Percentiles rank a stretch among this genome's conserved stretches.
phyloP scores from a whole-genome alignment of 305 asterid species.

The Fraxinus sp. region DNA sequence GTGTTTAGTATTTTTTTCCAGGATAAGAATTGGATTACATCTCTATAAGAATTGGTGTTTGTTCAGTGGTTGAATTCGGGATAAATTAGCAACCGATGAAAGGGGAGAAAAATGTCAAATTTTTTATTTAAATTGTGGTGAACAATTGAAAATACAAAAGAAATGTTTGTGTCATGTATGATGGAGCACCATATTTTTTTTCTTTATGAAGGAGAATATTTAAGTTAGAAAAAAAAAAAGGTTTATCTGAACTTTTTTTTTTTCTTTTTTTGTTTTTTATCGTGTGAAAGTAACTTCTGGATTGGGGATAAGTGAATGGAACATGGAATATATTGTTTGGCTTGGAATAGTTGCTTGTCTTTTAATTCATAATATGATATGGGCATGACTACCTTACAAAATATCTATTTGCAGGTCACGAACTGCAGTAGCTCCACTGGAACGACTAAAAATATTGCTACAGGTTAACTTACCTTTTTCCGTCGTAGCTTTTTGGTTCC shows the following conservation, averaged over 20 bases:
- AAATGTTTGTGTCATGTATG: not conserved
- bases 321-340: not conserved
- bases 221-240: not conserved
- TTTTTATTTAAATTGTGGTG: not conserved
- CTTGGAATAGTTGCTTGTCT: slow-evolving; percentile 17
- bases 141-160: not conserved
- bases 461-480: slow-evolving; percentile 41
- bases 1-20: not conserved
- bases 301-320: not conserved
- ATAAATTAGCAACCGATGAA: not conserved
- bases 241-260: not conserved
- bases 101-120: not conserved
- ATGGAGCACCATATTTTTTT: not conserved
- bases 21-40: not conserved
- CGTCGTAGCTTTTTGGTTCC: not conserved
- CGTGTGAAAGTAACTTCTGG: not conserved
- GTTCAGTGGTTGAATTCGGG: not conserved
- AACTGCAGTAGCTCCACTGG: slow-evolving; percentile 43
- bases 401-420: slow-evolving; percentile 50
- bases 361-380: not conserved
- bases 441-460: slow-evolving; percentile 42
- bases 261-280: not conserved
- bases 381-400: slow-evolving; percentile 25
- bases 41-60: not conserved
- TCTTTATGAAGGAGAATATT: not conserved